Conservation (phyloP, 2,329 filamentous ascomycete genomes). For the Tolypocladium endophyticum region DNA sequence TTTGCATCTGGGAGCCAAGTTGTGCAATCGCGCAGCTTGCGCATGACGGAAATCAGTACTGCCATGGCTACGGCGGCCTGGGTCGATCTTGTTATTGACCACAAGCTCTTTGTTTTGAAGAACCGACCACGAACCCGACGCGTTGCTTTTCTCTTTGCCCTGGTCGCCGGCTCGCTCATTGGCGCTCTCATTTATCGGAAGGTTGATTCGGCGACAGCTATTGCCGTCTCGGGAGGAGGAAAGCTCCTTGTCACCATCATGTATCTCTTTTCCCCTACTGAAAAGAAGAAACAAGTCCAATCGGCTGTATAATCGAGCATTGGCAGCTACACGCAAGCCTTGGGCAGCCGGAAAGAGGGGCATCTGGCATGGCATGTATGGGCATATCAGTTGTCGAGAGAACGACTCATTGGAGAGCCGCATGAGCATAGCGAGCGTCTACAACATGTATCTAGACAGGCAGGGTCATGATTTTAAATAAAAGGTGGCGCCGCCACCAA, state of each 20-base stretch:
- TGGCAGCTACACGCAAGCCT: background rate
- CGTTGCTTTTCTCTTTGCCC: constrained; percentile 34
- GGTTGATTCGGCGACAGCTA: constrained; percentile 11
- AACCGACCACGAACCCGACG: constrained; percentile 42
- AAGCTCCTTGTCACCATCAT: constrained; percentile 12
- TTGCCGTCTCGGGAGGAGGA: constrained; percentile 13
- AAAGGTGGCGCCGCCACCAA: background rate
- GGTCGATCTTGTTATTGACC: constrained; percentile 49
- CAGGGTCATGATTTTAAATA: background rate
- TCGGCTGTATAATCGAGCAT: background rate
- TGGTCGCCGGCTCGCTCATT: constrained; percentile 37
- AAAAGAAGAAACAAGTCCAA: constrained; percentile 4
- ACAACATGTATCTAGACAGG: background rate
- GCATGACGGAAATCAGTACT: constrained; percentile 51
- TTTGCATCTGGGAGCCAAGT: constrained; percentile 49
- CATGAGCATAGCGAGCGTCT: background rate
- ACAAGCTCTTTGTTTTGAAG: constrained; percentile 29
- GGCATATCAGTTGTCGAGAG: background rate
- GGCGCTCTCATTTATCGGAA: constrained; percentile 36
- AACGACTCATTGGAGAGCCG: too few relatives aligned
- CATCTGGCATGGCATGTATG: background rate
- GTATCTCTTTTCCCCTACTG: constrained; percentile 9
- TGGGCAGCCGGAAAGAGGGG: background rate
- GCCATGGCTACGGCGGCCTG: constrained; percentile 56
- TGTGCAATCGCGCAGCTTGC: constrained; percentile 41